Evolutionary conservation across 106 monocot species (phyloP).

Genomic region (Hemerocallis citrina): DNA sequence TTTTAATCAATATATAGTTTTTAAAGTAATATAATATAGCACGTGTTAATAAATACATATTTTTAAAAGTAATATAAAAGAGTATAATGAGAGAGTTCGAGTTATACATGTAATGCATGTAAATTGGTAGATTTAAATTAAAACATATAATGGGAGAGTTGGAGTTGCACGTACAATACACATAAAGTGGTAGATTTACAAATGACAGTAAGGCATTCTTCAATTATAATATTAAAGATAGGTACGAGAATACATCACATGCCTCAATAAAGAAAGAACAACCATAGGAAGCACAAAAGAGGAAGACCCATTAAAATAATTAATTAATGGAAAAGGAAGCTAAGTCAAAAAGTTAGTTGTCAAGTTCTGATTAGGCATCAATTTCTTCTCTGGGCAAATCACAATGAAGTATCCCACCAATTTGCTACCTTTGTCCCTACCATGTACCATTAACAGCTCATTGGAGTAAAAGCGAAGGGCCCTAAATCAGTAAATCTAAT

Average conservation of each 20-base stretch:
- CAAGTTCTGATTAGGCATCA: not conserved
- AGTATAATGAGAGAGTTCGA: too few relatives aligned
- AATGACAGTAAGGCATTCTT: too few relatives aligned
- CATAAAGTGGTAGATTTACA: too few relatives aligned
- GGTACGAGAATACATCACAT: not conserved
- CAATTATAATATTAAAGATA: too few relatives aligned
- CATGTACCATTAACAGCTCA: constrained; percentile 1
- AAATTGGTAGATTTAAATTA: too few relatives aligned
- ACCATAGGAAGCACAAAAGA: not conserved
- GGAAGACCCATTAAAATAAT: not conserved
- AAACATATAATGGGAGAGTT: too few relatives aligned
- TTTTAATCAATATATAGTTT: too few relatives aligned
- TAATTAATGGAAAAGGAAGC: not conserved
- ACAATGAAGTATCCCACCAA: not conserved
- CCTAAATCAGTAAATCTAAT: not conserved
- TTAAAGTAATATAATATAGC: too few relatives aligned
- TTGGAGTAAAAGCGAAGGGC: constrained; percentile 6
- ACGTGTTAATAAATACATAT: too few relatives aligned
- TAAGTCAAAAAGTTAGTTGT: constrained; percentile 13
- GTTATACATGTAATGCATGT: too few relatives aligned
- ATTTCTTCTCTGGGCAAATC: not conserved
- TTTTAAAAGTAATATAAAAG: too few relatives aligned
- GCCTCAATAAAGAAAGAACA: not conserved
- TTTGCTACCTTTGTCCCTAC: not conserved
- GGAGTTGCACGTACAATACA: too few relatives aligned